Evolutionary conservation across 176 grass and related monocot genomes (phyloP), one percentile per base, ranked within the genome.

Genomic region (Musa beccarii): DNA sequence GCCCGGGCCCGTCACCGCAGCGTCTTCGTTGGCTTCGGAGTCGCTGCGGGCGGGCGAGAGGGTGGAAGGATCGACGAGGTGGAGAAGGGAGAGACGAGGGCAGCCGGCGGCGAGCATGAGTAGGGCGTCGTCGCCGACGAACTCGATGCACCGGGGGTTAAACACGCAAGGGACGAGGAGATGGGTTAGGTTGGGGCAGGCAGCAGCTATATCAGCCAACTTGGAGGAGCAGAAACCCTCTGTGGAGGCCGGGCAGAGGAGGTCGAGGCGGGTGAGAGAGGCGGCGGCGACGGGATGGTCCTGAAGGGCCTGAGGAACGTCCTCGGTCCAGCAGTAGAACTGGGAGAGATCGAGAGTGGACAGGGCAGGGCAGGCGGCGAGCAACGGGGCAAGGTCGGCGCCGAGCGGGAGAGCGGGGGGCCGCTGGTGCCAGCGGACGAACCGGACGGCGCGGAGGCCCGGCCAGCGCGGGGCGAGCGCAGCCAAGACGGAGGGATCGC

Each of bases 281-380:
- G 63, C 77, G 4, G 90, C 86, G 12, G 87, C 85, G 17, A 51
- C 3, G 0, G 86, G 86, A 64, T 92, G 55, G 19, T 76, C 82
- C 1, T 68, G 59, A 53, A 99, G 83, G 2, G 96, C 91, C 22
- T 75, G 85, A 20, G 73, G 26, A 20, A 99, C 70, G 83, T 99
- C 96, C 61, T 99, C 96, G 53, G 86, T 92, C 96, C 96, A 99
- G 91, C 96, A 99, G 76, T 99, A 99, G 86, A 99, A 99, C 34
- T 95, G 88, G 0, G 87, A 91, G 62, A 99, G 85, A 81, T 99
- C 96, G 68, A 99, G 83, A 51, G 81, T 51, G 11, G 52, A 8
- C 43, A 95, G 83, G 69, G 19, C 7, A 8, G 74, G 53, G 74
- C 91, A 99, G 68, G 65, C 24, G 14, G 1, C 53, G 25, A 99